Evolutionary conservation across 179 eudicot species (phyloP), one percentile per base, ranked within the genome.

Genomic region (Beta macrorhiza): DNA sequence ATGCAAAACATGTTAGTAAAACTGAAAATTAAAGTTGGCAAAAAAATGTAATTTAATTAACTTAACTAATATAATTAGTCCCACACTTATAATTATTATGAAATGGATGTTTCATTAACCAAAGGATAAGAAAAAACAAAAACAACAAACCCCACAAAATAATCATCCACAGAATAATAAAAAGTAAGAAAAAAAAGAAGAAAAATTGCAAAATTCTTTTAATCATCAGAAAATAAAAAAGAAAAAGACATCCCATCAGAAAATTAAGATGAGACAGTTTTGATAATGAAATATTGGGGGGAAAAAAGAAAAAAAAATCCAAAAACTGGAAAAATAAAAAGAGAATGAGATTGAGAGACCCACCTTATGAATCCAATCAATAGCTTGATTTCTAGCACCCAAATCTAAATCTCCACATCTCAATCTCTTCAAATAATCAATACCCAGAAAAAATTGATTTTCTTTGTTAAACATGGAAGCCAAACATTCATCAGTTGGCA

Each of bases 311-410:
- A 25, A 25, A 25, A 25, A 25, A 25, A 25, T 25, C 25, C 25
- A 25, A 25, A 25, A 25, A 25, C 25, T 25, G 25, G 25, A 25
- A 25, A 25, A 25, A 25, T 25, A 25, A 25, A 25, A 25, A 25
- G 25, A 25, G 25, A 25, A 25, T 25, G 8, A 56, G 57, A 42
- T 10, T 59, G 7, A 11, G 15, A 58, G 69, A 75, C 83, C 47
- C 57, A 90, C 94, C 97, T 86, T 93, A 75, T 74, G 42, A 88
- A 93, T 92, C 97, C 94, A 93, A 79, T 86, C 75, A 84, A 93
- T 80, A 72, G 88, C 92, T 56, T 88, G 85, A 69, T 80, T 81
- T 87, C 97, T 89, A 77, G 86, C 86, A 67, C 44, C 78, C 83
- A 89, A 85, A 61, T 90, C 91, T 90, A 89, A 86, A 52, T 84